Evolutionary conservation across 2,329 filamentous ascomycete species (phyloP).

Genomic region (Xylariaceae sp.): DNA sequence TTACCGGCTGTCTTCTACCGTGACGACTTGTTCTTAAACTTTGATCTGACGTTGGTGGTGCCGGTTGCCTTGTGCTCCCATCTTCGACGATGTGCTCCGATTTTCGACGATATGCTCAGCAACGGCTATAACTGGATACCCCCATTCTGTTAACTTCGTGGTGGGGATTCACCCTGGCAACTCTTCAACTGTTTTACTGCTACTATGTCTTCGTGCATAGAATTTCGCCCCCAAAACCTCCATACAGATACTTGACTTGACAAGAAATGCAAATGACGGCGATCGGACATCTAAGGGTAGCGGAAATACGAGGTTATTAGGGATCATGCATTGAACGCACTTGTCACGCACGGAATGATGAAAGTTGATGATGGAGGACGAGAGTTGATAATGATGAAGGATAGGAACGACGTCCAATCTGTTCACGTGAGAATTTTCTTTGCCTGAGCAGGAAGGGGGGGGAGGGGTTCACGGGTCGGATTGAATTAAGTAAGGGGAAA

Average conservation of each 20-base stretch:
- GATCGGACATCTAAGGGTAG: conserved; percentile 1
- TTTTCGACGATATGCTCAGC: conserved; percentile 12
- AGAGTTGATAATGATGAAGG: conserved; percentile 2
- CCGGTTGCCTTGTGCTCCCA: conserved; percentile 8
- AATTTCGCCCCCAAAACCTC: conserved; percentile 9
- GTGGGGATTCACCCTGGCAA: conserved; percentile 12
- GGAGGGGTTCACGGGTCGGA: conserved; percentile 9
- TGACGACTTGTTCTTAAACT: conserved; percentile 18
- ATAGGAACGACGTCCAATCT: conserved; percentile 5
- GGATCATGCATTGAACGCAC: conserved; percentile 7
- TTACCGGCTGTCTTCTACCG: conserved; percentile 17
- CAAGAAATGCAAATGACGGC: conserved; percentile 2
- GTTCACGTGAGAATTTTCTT: conserved; percentile 12
- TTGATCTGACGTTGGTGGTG: conserved; percentile 15
- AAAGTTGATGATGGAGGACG: conserved; percentile 9
- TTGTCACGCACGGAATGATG: conserved; percentile 10
- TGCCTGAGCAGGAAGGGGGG: conserved; percentile 5
- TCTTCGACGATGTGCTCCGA: too few species aligned
- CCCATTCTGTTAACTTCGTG: conserved; percentile 6
- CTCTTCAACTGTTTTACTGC: conserved; percentile 10
- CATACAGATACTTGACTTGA: conserved; percentile 8
- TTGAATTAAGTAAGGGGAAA: conserved; percentile 9
- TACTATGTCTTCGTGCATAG: conserved; percentile 13
- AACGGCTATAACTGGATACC: conserved; percentile 20
- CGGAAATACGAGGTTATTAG: conserved; percentile 4